These are phyloP conservation scores for Purshia tridentata DNA, from an alignment of 306 rosid species.

Conservation along the genomic window DNA sequence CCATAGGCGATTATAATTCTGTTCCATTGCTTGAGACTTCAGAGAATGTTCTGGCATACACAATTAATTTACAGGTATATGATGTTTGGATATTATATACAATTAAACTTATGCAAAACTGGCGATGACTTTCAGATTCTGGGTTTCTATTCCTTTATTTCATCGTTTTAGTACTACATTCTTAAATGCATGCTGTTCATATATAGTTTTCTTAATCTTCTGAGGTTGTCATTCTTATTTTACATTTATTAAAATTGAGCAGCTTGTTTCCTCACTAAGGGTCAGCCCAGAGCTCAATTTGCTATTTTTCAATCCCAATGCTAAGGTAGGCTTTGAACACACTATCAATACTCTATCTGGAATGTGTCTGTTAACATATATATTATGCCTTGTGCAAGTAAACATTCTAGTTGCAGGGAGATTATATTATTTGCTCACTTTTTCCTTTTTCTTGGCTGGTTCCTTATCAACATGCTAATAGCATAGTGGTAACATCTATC, in stretches of 20 bases:
- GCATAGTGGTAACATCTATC: neutral
- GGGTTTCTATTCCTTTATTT: neutral
- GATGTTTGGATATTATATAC: slow-evolving; percentile 17
- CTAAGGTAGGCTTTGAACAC: slow-evolving; percentile 54
- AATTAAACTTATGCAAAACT: neutral
- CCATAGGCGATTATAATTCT: slow-evolving; percentile 35
- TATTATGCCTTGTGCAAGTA: neutral
- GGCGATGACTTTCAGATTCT: neutral
- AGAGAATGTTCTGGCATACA: slow-evolving; percentile 64
- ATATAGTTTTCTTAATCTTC: slow-evolving; percentile 14
- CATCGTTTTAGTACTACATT: neutral
- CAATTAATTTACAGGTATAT: slow-evolving; percentile 75
- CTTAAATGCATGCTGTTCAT: neutral
- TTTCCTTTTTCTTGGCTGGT: neutral
- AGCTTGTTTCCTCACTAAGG: slow-evolving; percentile 85
- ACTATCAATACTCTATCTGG: neutral
- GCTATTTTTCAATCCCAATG: slow-evolving; percentile 68
- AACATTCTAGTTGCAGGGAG: neutral
- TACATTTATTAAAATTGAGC: slow-evolving; percentile 39
- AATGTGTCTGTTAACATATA: neutral
- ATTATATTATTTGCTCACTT: neutral
- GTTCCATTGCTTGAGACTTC: slow-evolving; percentile 35
- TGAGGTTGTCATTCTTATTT: slow-evolving; percentile 38
- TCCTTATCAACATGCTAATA: neutral
- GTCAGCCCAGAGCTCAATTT: slow-evolving; percentile 73